Conservation (phyloP, 2,329 filamentous ascomycete species). For the Chlorencoelia australis region DNA sequence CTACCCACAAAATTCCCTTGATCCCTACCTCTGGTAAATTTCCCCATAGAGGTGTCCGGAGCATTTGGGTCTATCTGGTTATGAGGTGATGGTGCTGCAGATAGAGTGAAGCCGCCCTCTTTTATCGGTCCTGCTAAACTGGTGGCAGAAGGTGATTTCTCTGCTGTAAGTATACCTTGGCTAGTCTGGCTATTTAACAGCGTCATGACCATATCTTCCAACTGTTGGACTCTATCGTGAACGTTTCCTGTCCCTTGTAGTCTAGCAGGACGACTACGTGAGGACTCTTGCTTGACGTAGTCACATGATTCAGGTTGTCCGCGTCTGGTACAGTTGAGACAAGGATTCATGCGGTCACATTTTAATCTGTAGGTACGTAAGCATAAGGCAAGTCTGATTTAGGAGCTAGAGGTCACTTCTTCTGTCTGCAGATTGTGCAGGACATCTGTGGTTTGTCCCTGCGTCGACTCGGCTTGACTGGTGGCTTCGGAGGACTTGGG, state of each 20-base stretch:
- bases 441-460: slow-evolving; percentile 13
- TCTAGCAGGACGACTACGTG: neutral
- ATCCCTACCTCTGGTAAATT: slow-evolving; percentile 4
- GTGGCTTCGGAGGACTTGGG: slow-evolving; percentile 2
- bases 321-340: slow-evolving; percentile 42
- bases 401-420: slow-evolving; percentile 4
- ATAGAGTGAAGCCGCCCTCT: slow-evolving; percentile 3
- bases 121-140: neutral
- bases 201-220: slow-evolving; percentile 9
- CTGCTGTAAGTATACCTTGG: neutral
- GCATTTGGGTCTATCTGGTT: slow-evolving; percentile 2
- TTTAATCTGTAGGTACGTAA: slow-evolving; percentile 26
- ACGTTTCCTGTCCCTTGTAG: slow-evolving; percentile 1
- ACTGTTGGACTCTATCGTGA: slow-evolving; percentile 7
- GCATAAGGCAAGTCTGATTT: slow-evolving; percentile 3
- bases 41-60: slow-evolving; percentile 2
- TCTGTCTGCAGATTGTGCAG: slow-evolving; percentile 12
- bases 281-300: slow-evolving; percentile 6
- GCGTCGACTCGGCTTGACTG: slow-evolving; percentile 6
- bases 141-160: slow-evolving; percentile 1
- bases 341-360: slow-evolving; percentile 42
- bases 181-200: slow-evolving; percentile 3
- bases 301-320: slow-evolving; percentile 30
- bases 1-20: slow-evolving; percentile 34
- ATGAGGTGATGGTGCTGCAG: slow-evolving; percentile 3